phyloP scores from a whole-genome alignment of 495 filamentous ascomycete species.

The Xanthoparmelia taractica region DNA sequence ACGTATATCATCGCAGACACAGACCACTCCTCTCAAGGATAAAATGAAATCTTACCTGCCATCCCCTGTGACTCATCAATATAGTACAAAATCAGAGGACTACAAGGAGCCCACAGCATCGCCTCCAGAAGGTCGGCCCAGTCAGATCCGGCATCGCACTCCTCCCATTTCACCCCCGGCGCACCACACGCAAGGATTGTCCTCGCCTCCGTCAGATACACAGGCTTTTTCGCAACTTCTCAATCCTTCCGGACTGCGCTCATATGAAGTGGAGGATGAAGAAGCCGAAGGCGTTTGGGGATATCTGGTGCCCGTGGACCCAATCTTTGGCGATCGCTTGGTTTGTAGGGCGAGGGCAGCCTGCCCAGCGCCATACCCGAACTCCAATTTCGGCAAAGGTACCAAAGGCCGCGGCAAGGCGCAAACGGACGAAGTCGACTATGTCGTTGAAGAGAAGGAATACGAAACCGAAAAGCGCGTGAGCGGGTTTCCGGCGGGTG shows the following conservation, averaged over 20 bases:
- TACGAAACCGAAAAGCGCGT: slow-evolving; percentile 41
- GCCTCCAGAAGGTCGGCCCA: slow-evolving; percentile 55
- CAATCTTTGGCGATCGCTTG: slow-evolving; percentile 57
- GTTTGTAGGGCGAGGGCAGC: slow-evolving; percentile 61
- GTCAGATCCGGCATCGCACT: slow-evolving; percentile 44
- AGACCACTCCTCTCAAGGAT: slow-evolving; percentile 44
- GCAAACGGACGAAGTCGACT: slow-evolving; percentile 28
- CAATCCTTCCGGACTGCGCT: slow-evolving; percentile 62
- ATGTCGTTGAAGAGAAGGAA: slow-evolving; percentile 46
- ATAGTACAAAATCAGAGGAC: slow-evolving; percentile 54
- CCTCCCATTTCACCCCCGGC: slow-evolving; percentile 48
- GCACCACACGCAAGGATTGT: slow-evolving; percentile 57
- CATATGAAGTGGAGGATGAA: slow-evolving; percentile 77
- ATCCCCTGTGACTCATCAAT: slow-evolving; percentile 68
- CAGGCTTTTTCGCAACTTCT: slow-evolving; percentile 71
- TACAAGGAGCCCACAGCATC: slow-evolving; percentile 67
- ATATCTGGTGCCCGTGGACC: slow-evolving; percentile 77
- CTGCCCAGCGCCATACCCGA: slow-evolving; percentile 47
- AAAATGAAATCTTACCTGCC: slow-evolving; percentile 56
- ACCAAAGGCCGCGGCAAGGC: slow-evolving; percentile 35
- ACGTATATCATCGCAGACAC: slow-evolving; percentile 46
- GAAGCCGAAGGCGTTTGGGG: slow-evolving; percentile 92
- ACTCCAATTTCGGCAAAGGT: slow-evolving; percentile 25
- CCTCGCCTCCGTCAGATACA: slow-evolving; percentile 58
- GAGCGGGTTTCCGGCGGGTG: slow-evolving; percentile 55